Base-by-base conservation (phyloP, 2,329 filamentous ascomycete species). In the Neopestalotiopsis sp. region DNA sequence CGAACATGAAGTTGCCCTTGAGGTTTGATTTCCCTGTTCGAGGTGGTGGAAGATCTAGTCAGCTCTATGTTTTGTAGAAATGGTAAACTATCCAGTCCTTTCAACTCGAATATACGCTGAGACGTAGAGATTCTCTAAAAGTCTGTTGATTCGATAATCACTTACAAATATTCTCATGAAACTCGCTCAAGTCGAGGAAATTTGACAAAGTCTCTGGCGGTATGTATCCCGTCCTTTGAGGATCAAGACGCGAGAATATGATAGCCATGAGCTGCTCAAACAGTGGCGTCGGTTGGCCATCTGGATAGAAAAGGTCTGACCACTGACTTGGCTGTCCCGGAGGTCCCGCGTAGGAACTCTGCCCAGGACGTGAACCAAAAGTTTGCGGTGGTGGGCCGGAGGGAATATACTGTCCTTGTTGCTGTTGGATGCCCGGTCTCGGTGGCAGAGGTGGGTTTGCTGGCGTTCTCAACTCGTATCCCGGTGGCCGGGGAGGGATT, bases 401-500 rank as follows among this genome's bases (percentile, higher is more conserved):
- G 20, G n/a, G 62, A 10, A 59, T 17, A 32, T 58, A 64, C 30
- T 58, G 59, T 49, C 64, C 61, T 13, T 61, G 59, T 17, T 32
- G 42, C 13, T 38, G 24, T 17, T 65, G 61, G 56, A 34, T 5
- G 17, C 34, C 30, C 38, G 38, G 59, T 12, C 49, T 58, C 17
- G 57, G 38, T 32, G 64, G 68, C 12, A 68, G 30, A 63, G 64
- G 20, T 32, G 67, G 68, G 14, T 61, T 67, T 30, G 40, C 66
- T 61, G 42, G 64, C 6, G n/a, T 24, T 42, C 67, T 61, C 58
- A 70, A 58, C 65, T 74, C 73, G 38, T 73, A 73, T 24, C 72
- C 73, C 13, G 70, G 65, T 65, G 70, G 72, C 7, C 72, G 70
- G 6, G 69, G 72, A 12, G 71, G 71, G 30, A 74, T 72, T 12